A percentile compares a stretch with the other conserved stretches of the same genome.
Evolutionary conservation across 192 early-diverging fungal genomes (phyloP).

Genomic region (Cladochytrium replicatum): DNA sequence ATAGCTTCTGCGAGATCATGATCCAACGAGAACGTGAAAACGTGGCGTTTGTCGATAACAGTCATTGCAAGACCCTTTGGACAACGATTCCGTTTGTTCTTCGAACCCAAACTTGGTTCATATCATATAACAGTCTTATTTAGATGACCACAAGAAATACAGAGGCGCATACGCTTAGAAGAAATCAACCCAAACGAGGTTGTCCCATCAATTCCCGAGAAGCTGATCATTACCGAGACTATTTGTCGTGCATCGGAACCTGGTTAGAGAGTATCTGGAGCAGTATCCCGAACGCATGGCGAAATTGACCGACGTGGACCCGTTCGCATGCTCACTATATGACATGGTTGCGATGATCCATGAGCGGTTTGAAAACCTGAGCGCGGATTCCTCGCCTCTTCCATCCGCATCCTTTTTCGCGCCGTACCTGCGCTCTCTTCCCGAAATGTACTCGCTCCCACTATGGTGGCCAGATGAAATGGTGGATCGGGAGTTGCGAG

Average conservation of each 20-base stretch:
- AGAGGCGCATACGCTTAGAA: conserved; percentile 12
- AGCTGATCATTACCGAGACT: conserved; percentile 29
- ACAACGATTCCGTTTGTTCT: neutral
- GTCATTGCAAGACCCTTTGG: neutral
- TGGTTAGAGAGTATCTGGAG: conserved; percentile 13
- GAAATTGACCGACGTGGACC: conserved; percentile 11
- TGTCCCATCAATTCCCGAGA: conserved; percentile 26
- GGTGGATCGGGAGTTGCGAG: conserved; percentile 14
- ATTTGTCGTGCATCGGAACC: conserved; percentile 14
- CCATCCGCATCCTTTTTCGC: conserved; percentile 29
- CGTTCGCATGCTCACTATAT: conserved; percentile 21
- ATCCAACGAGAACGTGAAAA: conserved; percentile 6
- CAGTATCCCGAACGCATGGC: conserved; percentile 5
- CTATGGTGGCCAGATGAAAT: conserved; percentile 27
- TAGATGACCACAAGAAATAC: neutral
- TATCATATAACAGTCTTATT: neutral
- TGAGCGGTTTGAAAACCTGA: conserved; percentile 16
- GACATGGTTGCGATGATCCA: conserved; percentile 23
- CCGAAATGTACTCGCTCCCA: conserved; percentile 24
- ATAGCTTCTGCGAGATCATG: too few species aligned
- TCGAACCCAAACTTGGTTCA: neutral
- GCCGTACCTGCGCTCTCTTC: conserved; percentile 34
- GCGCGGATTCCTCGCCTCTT: too few species aligned
- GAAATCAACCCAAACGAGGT: conserved; percentile 4
- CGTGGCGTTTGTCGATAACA: neutral